Evolutionary conservation across 192 early-diverging fungal species (phyloP).

Genomic region (Nowakowskiella sp.): DNA sequence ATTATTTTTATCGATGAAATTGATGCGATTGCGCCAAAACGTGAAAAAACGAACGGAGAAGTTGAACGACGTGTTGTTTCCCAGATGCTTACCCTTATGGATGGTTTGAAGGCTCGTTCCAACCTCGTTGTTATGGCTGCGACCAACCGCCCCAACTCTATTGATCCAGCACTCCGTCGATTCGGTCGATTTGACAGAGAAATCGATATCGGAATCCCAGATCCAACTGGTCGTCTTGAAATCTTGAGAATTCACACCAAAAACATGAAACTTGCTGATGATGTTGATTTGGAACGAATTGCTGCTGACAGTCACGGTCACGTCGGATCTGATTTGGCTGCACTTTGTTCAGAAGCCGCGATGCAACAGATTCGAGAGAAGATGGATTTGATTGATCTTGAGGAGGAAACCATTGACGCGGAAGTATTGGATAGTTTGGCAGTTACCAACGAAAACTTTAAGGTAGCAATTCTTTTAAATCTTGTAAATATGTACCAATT

Average conservation of each 20-base stretch:
- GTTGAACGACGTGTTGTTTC: slow-evolving; percentile 98
- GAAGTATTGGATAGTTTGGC: slow-evolving; percentile 91
- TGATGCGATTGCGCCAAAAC: slow-evolving; percentile 98
- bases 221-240: slow-evolving; percentile 96
- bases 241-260: slow-evolving; percentile 99
- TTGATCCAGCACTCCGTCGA: slow-evolving; percentile 96
- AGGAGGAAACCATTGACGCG: slow-evolving; percentile 97
- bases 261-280: slow-evolving; percentile 97
- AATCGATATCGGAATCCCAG: slow-evolving; percentile 98
- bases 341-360: slow-evolving; percentile 96
- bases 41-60: slow-evolving; percentile 98
- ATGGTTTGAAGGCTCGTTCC: slow-evolving; percentile 91
- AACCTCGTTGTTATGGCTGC: slow-evolving; percentile 99
- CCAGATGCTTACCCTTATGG: slow-evolving; percentile 96
- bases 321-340: slow-evolving; percentile 94
- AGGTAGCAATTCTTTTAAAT: slow-evolving; percentile 36
- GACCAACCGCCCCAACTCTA: slow-evolving; percentile 97
- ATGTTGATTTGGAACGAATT: slow-evolving; percentile 95
- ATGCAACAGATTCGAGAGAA: slow-evolving; percentile 99
- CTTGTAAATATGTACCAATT: too few species aligned
- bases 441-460: slow-evolving; percentile 97
- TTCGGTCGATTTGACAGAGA: slow-evolving; percentile 99
- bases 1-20: slow-evolving; percentile 99
- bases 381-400: slow-evolving; percentile 97
- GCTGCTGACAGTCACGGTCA: slow-evolving; percentile 96